Base-by-base conservation (phyloP, 2,329 filamentous ascomycete genomes). In the Davidsoniella neocaledoniae region DNA sequence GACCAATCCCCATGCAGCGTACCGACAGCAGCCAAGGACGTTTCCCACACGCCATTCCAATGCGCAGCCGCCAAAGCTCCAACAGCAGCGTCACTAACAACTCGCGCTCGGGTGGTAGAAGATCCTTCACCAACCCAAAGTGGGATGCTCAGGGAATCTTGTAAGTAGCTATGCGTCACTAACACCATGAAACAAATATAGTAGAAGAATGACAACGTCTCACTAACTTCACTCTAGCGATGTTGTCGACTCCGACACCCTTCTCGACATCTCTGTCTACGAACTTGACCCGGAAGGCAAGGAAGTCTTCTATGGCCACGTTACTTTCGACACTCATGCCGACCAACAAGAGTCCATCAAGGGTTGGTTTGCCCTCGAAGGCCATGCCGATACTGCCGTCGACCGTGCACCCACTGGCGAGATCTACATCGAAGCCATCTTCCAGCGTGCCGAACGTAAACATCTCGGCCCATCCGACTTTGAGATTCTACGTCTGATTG, bases 131-230 rank as follows among this genome's bases (percentile, higher is more conserved):
- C 6, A 84, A 85, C 62, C 90, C 91, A 0, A 86, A 86, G 59
- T 98, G 91, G 91, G 86, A 94, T 64, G 90, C 94, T 49, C 86
- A 94, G 61, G 88, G 90, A 37, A 76, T 86, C 46, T 98, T 98
- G 88, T 95, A 76, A 69, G 87, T 74, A n/a, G n/a, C 17, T 40
- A 17, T 29, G 5, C 44, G 5, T 33, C n/a, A 17, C 19, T 36
- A 21, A 7, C 6, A 16, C 21, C 36, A 12, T 10, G 4, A 42
- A 10, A 43, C 17, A 1, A 8, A 14, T 3, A n/a, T 25, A 8
- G 5, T 4, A 2, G 17, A 10, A n/a, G 7, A 7, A 17, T 17
- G 29, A 26, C 26, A 8, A 8, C 3, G 29, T 16, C 37, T 23
- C 17, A 48, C 45, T 29, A 45, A 29, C 19, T 16, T 5, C 2